Evolutionary conservation across 2,329 filamentous ascomycete species (phyloP), one percentile per base, ranked within the genome.

Genomic region (Pseudodiploospora longispora): DNA sequence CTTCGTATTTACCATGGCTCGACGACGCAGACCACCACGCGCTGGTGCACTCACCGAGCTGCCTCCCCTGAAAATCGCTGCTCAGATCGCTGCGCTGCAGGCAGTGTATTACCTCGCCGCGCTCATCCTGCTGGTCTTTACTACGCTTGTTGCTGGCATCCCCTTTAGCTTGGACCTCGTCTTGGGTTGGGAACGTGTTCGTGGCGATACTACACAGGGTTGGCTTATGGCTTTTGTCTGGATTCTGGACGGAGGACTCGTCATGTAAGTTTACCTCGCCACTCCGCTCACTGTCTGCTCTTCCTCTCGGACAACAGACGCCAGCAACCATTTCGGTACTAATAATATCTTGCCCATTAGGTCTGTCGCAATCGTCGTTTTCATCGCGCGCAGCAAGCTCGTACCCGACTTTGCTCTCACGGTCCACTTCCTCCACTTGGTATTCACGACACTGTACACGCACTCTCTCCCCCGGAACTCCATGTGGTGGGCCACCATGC

Each of bases 401-500:
- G 86, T 97, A 41, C 88, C 88, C 53, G 93, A 98, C 67, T 98
- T 97, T 63, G 87, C 88, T 30, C 71, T 96, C 27, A 95, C 91
- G 3, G 77, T 96, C 12, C 88, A 95, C 68, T 77, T 86, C 61
- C 70, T 95, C 36, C 87, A 95, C 62, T 76, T 95, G 42, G 51
- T 93, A 56, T 65, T 87, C 56, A 86, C 87, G 29, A 83, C 82
- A 19, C 62, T 95, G 31, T 95, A 95, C 65, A 83, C 86, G 3
- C 80, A 81, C 56, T 75, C 78, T 7, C 61, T 97, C 29, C 93
- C 93, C 2, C 73, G 76, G 7, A 83, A 91, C 62, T 67, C 80
- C 51, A 83, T 94, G 56, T 98, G 93, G 93, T 98, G 93, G 91
- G 70, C 69, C 46, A 66, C 72, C 51, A 76, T 78, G 72, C 52